Base-by-base conservation (phyloP, 345 rosid species). In the Eutrema yunnanense region DNA sequence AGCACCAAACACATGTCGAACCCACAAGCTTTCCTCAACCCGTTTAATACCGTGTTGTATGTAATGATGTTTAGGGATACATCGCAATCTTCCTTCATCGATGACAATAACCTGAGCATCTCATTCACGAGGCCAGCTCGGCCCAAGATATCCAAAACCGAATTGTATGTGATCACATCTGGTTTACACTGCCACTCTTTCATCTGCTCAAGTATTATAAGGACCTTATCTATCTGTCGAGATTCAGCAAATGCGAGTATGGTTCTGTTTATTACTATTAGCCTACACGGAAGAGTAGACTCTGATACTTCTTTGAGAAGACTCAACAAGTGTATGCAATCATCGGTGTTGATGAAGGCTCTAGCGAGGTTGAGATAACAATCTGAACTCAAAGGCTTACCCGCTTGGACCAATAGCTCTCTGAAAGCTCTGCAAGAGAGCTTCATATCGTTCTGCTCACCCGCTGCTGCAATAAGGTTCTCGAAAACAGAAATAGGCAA, bases 81-180 rank as follows among this genome's bases (percentile, higher is more conserved):
- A 44, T 85, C 80, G 3, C 26, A 37, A 33, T 80, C 87, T 79
- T 86, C 87, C 80, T 88, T 88, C 92, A 92, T 85, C 6, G 83
- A 75, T 2, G 79, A 69, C 59, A 90, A 85, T 65, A 76, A 48
- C 70, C 9, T 12, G 10, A 88, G 76, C 96, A 92, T 86, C 77
- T 90, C 84, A 59, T 81, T 77, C 50, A 84, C 70, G 3, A 73
- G 82, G 51, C 96, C 92, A 50, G 81, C 84, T 50, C 84, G 73
- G 42, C 98, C 92, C 50, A 90, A 77, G 46, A 86, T 79, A 71
- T 90, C 89, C 44, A 90, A 78, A 69, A 90, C 78, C 38, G 81
- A 87, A 79, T 92, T 92, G 71, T 82, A 90, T 0, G 96, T 88
- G 63, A 88, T 40, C 76, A 87, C 76, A 73, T 90, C 96, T 5